These are phyloP conservation scores for Simplicillium aogashimaense DNA, from an alignment of 2,329 filamentous ascomycete species.

Conservation along the genomic window DNA sequence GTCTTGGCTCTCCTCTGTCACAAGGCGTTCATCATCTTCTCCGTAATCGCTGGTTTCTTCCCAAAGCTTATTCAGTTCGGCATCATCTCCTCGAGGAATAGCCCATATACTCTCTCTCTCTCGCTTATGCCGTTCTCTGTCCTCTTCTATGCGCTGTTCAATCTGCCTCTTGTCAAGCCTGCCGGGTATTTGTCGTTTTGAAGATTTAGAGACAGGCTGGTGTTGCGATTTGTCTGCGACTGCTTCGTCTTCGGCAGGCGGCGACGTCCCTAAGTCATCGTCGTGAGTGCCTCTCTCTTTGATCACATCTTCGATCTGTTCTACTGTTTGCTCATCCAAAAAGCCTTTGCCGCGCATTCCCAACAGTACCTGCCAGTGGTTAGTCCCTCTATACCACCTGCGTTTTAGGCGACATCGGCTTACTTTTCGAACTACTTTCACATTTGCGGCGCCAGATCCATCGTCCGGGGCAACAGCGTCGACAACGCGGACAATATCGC, in stretches of 20 bases:
- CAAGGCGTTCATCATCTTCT: conserved; percentile 73
- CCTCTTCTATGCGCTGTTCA: conserved; percentile 94
- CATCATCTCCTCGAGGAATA: conserved; percentile 50
- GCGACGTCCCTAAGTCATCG: conserved; percentile 42
- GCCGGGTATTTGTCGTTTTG: conserved; percentile 21
- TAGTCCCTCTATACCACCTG: background rate
- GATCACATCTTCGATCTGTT: conserved; percentile 74
- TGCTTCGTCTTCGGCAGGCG: conserved; percentile 34
- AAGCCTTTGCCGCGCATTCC: conserved; percentile 62
- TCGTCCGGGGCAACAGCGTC: conserved; percentile 85
- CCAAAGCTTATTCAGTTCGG: conserved; percentile 73
- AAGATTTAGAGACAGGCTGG: conserved; percentile 26
- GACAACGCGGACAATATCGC: conserved; percentile 84
- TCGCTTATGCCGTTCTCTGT: conserved; percentile 88
- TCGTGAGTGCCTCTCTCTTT: conserved; percentile 64
- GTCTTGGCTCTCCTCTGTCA: conserved; percentile 59
- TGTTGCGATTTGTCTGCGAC: conserved; percentile 30
- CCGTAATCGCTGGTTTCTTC: conserved; percentile 80
- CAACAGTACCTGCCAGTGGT: conserved; percentile 46
- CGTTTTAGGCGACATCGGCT: conserved; percentile 12
- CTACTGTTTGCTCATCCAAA: conserved; percentile 63
- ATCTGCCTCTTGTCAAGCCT: conserved; percentile 76
- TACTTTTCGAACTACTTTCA: conserved; percentile 82
- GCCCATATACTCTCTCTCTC: conserved; percentile 91
- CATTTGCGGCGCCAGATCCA: conserved; percentile 82